Evolutionary conservation across 441 rosid species (phyloP), one percentile per base, ranked within the genome.

Genomic region (Adansonia gregorii): DNA sequence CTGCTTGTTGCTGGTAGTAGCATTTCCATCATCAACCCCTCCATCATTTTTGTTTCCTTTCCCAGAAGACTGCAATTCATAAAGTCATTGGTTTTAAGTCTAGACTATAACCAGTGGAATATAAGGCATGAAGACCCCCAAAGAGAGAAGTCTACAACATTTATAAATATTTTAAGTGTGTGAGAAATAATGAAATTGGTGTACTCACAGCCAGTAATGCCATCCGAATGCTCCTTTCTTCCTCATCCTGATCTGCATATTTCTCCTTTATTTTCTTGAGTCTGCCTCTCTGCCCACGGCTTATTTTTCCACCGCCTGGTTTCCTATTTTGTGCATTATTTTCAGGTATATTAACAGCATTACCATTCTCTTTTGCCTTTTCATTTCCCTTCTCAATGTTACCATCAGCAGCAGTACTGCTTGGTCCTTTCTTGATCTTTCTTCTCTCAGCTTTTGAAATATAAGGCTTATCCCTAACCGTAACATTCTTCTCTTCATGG

Each of bases 251-350:
- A 84, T 93, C 84, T 24, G 94, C 97, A 84, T 94, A 96, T 85
- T 93, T 96, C 88, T 94, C 98, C 90, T 96, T 94, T 87, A 94
- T 96, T 89, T 94, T 96, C 89, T 94, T 96, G 58, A 92, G 93
- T 83, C 94, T 96, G 64, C 97, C 85, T 82, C 76, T 92, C 86
- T 93, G 97, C 77, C 99, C 98, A 80, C 99, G 98, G 79, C 85
- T 89, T 72, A 90, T 35, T 86, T 93, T 96, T 73, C 89, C 94
- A 72, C 84, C 87, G 41, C 85, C 90, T 52, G 85, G 87, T 81
- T 88, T 94, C 74, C 69, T 72, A 55, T 75, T 85, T 76, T 86
- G 87, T 67, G 58, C 71, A 79, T 73, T 81, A 78, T 78, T 87
- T 76, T 82, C 86, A 58, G 79, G 71, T 74, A 87, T 83, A 82